phyloP scores from a whole-genome alignment of 768 basidiomycete genomes.

The Artomyces pyxidatus region DNA sequence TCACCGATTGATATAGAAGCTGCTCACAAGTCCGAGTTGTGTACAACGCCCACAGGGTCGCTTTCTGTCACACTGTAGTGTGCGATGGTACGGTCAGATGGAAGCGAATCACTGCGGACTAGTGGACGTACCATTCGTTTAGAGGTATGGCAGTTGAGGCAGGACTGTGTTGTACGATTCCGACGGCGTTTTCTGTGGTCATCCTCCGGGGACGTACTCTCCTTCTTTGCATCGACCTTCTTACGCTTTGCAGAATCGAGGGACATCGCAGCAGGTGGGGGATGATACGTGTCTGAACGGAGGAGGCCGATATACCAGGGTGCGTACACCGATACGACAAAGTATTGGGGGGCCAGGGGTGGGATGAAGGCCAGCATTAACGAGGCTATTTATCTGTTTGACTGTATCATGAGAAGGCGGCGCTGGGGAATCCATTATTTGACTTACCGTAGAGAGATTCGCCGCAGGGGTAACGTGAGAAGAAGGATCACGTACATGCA shows the following conservation, averaged over 20 bases:
- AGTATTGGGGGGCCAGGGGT: background rate
- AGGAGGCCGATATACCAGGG: too few relatives aligned
- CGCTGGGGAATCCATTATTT: background rate
- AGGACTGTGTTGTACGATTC: conserved; percentile 68
- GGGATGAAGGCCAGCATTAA: background rate
- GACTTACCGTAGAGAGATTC: background rate
- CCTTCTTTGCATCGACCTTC: conserved; percentile 19
- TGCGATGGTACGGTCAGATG: background rate
- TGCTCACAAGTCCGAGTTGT: conserved; percentile 31
- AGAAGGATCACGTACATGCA: background rate
- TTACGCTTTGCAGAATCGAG: conserved; percentile 20
- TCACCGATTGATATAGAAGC: conserved; percentile 1
- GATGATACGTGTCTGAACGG: background rate
- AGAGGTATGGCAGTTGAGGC: conserved; percentile 65
- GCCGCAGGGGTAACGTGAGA: conserved; percentile 4
- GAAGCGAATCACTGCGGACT: background rate
- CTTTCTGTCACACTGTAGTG: conserved; percentile 36
- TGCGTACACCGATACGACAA: too few relatives aligned
- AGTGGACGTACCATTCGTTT: conserved; percentile 52
- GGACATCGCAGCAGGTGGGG: conserved; percentile 18
- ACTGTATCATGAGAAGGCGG: background rate
- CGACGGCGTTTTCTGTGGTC: conserved; percentile 58
- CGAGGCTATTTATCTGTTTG: background rate
- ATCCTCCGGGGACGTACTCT: conserved; percentile 29
- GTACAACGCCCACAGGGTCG: conserved; percentile 40